A percentile compares a stretch with the other conserved stretches of the same genome.
Conservation (phyloP, 345 rosid genomes). For the Carallia brachiata region DNA sequence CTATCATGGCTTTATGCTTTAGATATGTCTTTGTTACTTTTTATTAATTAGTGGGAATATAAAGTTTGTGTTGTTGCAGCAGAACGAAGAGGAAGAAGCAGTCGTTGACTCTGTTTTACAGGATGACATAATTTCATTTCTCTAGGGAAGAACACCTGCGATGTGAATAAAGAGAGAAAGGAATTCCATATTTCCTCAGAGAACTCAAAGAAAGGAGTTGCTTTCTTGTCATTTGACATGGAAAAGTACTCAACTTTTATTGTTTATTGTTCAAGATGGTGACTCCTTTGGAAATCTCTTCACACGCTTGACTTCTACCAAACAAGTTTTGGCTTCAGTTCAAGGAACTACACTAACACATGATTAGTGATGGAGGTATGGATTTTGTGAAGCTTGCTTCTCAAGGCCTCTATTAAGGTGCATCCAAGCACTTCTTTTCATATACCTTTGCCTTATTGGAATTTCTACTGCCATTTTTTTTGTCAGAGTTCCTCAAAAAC, state of each 20-base stretch:
- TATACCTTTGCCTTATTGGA: conserved; percentile 10
- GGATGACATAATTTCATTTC: too few species aligned
- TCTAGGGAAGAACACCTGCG: too few species aligned
- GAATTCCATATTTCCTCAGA: conserved; percentile 37
- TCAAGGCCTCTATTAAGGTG: background rate
- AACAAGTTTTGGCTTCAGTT: too few species aligned
- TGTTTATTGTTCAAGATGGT: background rate
- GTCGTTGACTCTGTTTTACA: conserved; percentile 24
- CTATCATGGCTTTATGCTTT: background rate
- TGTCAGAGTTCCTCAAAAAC: background rate
- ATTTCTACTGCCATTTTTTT: conserved; percentile 33
- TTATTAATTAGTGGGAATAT: conserved; percentile 15
- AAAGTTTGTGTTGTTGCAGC: background rate
- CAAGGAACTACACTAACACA: too few species aligned
- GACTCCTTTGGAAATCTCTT: too few species aligned
- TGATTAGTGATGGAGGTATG: too few species aligned
- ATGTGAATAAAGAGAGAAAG: conserved; percentile 42
- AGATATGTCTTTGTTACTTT: background rate
- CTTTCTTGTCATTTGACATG: conserved; percentile 87
- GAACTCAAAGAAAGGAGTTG: conserved; percentile 59
- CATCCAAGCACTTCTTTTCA: too few species aligned
- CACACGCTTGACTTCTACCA: too few species aligned
- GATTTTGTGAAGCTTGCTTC: conserved; percentile 19
- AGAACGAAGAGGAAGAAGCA: conserved; percentile 66
- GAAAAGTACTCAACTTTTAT: conserved; percentile 54